Percentiles rank a stretch among this genome's conserved stretches.
Conservation (phyloP, 495 filamentous ascomycete genomes). For the Penicillium steckii region DNA sequence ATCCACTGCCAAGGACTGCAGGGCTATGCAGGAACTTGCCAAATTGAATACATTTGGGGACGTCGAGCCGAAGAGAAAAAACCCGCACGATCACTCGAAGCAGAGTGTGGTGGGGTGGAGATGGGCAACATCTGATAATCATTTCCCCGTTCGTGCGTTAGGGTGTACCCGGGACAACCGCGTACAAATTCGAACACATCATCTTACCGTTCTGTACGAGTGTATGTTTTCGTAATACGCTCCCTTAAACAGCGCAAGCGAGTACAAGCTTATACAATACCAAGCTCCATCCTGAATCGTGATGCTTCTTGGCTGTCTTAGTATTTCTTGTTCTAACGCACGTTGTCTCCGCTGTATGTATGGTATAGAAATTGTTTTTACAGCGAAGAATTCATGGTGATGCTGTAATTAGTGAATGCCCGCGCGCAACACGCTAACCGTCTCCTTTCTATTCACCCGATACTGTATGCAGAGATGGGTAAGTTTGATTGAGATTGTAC, state of each 20-base stretch:
- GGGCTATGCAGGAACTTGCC: neutral
- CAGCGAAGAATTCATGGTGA: neutral
- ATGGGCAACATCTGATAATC: slow-evolving; percentile 1
- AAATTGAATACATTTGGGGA: neutral
- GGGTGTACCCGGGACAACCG: neutral
- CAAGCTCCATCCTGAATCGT: neutral
- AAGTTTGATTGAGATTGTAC: neutral
- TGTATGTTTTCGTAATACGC: neutral
- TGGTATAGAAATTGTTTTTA: neutral
- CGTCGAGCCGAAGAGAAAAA: neutral
- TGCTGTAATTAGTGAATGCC: neutral
- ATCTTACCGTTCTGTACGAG: neutral
- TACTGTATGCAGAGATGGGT: neutral
- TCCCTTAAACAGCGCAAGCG: neutral
- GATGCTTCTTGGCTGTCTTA: neutral
- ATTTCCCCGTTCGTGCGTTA: neutral
- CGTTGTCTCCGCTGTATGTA: no score
- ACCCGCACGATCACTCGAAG: neutral
- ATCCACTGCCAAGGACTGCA: neutral
- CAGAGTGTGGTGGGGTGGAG: neutral
- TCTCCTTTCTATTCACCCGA: neutral
- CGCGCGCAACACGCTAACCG: neutral
- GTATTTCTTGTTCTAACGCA: neutral
- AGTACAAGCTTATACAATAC: slow-evolving; percentile 2
- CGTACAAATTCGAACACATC: neutral